Base-by-base conservation (phyloP, 2,329 filamentous ascomycete genomes). In the Fusarium nodosum region DNA sequence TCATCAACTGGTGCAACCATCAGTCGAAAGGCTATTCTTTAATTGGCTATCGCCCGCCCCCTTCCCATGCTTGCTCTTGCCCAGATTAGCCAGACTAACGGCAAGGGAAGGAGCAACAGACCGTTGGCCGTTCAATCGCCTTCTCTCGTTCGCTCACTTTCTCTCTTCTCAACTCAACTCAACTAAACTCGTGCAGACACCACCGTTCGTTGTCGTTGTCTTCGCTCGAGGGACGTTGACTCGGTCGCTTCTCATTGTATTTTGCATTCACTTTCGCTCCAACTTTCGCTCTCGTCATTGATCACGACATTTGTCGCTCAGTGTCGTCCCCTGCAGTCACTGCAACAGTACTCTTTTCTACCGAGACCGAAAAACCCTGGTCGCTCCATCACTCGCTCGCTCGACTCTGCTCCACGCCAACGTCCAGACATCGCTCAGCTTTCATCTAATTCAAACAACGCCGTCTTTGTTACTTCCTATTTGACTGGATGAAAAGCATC, bases 371-470 rank as follows among this genome's bases (percentile, higher is more conserved):
- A 69, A 70, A 68, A 45, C 64, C 67, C 66, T 55, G 53, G 66
- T 64, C 54, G 63, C 55, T 60, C 60, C 56, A 57, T 71, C 61
- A 46, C 71, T 69, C 64, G 44, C 71, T n/a, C 36, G n/a, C 36
- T 39, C 36, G 20, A 12, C 12, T 46, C 60, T 61, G 68, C 65
- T 74, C 64, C 65, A 69, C 72, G 72, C 55, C 63, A 60, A 58
- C 33, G 53, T 50, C 57, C 36, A 42, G 42, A 64, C 64, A 66
- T 59, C 54, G 31, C 22, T 68, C 66, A 60, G 60, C 58, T 55
- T 60, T 65, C 65, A 63, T 75, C 68, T 72, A 75, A 44, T 59
- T 51, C 65, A 75, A 72, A 75, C 71, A 69, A 59, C 67, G 65
- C 68, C 64, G 67, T 56, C 69, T 59, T 59, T 56, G 57, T 65